Percentiles rank a stretch among this genome's conserved stretches.
Conservation (phyloP, 768 basidiomycete genomes). For the Nidularia pulvinata region DNA sequence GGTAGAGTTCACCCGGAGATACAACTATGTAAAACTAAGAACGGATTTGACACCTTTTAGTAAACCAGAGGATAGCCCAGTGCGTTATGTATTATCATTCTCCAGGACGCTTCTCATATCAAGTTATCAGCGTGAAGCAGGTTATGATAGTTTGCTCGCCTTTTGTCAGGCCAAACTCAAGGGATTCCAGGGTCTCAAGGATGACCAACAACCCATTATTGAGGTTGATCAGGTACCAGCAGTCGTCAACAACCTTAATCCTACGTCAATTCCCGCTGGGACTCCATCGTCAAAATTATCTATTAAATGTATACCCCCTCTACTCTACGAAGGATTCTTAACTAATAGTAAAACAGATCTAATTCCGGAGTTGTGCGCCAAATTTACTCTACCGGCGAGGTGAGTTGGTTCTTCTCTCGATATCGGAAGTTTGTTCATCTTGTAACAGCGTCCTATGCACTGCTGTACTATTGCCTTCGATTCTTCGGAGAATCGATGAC, state of each 20-base stretch:
- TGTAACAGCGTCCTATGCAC: constrained; percentile 56
- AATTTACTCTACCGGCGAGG: constrained; percentile 76
- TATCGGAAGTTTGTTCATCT: not conserved
- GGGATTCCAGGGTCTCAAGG: constrained; percentile 58
- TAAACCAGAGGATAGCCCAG: constrained; percentile 63
- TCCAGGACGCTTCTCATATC: constrained; percentile 2
- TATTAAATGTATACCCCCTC: constrained; percentile 51
- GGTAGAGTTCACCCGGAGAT: constrained; percentile 77
- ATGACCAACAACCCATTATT: constrained; percentile 70
- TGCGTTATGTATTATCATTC: constrained; percentile 30
- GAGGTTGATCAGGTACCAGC: constrained; percentile 58
- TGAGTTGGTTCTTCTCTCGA: constrained; percentile 12
- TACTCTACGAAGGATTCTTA: no score
- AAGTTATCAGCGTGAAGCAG: constrained; percentile 51
- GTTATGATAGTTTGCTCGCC: constrained; percentile 61
- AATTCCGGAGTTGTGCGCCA: constrained; percentile 82
- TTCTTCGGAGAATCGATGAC: constrained; percentile 72
- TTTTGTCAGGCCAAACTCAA: constrained; percentile 64
- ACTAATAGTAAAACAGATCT: constrained; percentile 45
- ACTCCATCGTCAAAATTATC: constrained; percentile 33
- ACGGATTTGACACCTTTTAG: constrained; percentile 73
- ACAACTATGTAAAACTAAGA: constrained; percentile 54
- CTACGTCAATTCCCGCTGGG: constrained; percentile 36
- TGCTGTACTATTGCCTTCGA: constrained; percentile 70
- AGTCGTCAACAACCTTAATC: constrained; percentile 59